These are phyloP conservation scores for Leccinum disarticulatum DNA, from an alignment of 768 basidiomycete species.

Conservation along the genomic window DNA sequence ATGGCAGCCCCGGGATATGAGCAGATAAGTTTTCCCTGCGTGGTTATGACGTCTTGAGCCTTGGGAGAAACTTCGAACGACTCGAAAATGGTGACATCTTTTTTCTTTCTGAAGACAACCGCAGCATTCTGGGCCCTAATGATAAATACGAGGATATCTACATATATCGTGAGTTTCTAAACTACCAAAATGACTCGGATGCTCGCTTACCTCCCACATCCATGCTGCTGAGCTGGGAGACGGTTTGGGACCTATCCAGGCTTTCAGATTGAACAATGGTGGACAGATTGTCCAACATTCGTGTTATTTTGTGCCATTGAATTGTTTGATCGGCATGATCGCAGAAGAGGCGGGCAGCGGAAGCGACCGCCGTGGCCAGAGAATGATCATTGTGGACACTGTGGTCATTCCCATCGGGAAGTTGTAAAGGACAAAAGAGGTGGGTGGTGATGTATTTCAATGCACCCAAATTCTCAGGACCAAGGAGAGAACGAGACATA, in stretches of 20 bases:
- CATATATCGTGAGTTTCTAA: not conserved
- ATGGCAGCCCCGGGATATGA: conserved; percentile 47
- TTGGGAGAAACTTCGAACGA: conserved; percentile 44
- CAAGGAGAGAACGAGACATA: conserved; percentile 7
- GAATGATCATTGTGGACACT: conserved; percentile 18
- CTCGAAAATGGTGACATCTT: conserved; percentile 35
- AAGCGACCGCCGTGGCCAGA: conserved; percentile 23
- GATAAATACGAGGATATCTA: conserved; percentile 40
- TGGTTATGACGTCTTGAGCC: conserved; percentile 33
- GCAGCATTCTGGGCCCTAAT: conserved; percentile 49
- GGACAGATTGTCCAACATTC: not conserved
- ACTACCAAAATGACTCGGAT: not conserved
- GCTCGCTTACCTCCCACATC: conserved; percentile 4
- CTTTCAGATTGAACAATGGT: conserved; percentile 8
- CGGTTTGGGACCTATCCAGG: conserved; percentile 7
- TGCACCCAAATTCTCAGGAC: not conserved
- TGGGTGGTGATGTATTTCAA: conserved; percentile 36
- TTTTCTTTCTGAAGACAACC: conserved; percentile 36
- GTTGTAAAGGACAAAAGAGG: conserved; percentile 40
- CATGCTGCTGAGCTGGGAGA: conserved; percentile 12
- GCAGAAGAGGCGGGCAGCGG: conserved; percentile 17
- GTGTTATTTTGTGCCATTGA: not conserved
- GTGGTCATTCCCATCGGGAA: conserved; percentile 34
- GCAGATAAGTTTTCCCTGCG: conserved; percentile 42
- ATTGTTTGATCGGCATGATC: not conserved